Evolutionary conservation across 2,329 filamentous ascomycete species (phyloP), one percentile per base, ranked within the genome.

Genomic region (Penicillium polonicum): DNA sequence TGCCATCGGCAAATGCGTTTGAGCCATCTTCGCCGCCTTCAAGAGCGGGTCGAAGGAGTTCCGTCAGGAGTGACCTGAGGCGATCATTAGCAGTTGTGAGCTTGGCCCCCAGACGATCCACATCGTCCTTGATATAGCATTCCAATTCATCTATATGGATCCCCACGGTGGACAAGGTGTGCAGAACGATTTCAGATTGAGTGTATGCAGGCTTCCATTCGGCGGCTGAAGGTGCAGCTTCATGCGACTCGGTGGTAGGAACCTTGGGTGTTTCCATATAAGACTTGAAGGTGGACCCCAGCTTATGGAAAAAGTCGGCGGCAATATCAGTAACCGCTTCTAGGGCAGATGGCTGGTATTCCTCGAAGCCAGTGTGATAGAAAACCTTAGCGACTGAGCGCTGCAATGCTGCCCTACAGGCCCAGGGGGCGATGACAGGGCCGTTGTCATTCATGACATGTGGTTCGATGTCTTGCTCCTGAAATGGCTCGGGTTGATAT

Each of bases 291-390:
- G 90, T 92, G 58, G 84, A 83, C 17, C 88, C 86, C 10, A 99
- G 81, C 71, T 95, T 96, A 57, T 86, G 83, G 68, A 99, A 96
- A 72, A 93, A 99, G 66, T 95, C 90, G 3, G 87, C 87, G 0
- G 92, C 92, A 52, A 97, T 85, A 66, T 96, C 92, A 0, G 94
- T 96, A 38, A 96, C 85, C 0, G 90, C 85, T 65, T 99, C 94
- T 31, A 99, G 80, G 29, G 94, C 93, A 41, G 92, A 96, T 15
- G 94, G 94, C 71, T 99, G 94, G 61, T 95, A 90, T 72, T 99
- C 94, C 75, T 99, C 94, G 64, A 97, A 99, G 0, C 94, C 94
- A 41, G 92, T 90, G 71, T 96, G 91, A 70, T 97, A 99, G 68
- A 97, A 93, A 45, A 99, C 86, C 75, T 97, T 96, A 57, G 89